phyloP scores from a whole-genome alignment of 2,329 filamentous ascomycete genomes.

The Cadophora sp. region DNA sequence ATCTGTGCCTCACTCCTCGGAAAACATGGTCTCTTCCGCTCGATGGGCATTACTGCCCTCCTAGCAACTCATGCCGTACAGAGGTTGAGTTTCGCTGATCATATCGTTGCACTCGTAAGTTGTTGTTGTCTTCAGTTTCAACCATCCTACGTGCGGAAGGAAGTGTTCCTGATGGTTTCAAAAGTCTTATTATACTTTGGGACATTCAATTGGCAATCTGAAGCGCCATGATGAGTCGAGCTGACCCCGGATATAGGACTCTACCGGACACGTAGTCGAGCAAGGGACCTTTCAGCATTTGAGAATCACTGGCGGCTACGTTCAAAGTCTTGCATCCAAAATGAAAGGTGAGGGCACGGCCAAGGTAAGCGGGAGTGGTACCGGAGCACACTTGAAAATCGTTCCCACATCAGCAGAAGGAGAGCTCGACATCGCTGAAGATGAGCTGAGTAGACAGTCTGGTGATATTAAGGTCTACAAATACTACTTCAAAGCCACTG shows the following conservation, averaged over 20 bases:
- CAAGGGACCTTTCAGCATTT: constrained; percentile 48
- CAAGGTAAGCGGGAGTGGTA: neutral
- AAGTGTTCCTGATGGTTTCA: neutral
- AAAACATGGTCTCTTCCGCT: constrained; percentile 30
- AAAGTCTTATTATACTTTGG: neutral
- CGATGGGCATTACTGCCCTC: constrained; percentile 46
- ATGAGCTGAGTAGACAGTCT: constrained; percentile 23
- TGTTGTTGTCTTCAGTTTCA: neutral
- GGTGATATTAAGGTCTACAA: constrained; percentile 38
- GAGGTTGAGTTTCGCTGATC: constrained; percentile 47
- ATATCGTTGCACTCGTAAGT: constrained; percentile 47
- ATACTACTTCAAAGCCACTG: constrained; percentile 35
- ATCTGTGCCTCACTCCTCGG: constrained; percentile 37
- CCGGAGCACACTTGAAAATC: neutral
- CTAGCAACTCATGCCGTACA: constrained; percentile 46
- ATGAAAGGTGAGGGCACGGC: neutral
- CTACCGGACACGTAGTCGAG: constrained; percentile 44
- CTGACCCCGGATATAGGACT: constrained; percentile 5
- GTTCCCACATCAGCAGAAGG: neutral
- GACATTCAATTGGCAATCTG: neutral
- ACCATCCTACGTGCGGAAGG: too few relatives aligned
- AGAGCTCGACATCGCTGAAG: constrained; percentile 12
- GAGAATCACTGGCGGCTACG: constrained; percentile 34
- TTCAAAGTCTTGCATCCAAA: constrained; percentile 29
- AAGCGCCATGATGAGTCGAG: too few relatives aligned